Conservation (phyloP, 2,329 filamentous ascomycete genomes). For the Aspergillus cejpii region DNA sequence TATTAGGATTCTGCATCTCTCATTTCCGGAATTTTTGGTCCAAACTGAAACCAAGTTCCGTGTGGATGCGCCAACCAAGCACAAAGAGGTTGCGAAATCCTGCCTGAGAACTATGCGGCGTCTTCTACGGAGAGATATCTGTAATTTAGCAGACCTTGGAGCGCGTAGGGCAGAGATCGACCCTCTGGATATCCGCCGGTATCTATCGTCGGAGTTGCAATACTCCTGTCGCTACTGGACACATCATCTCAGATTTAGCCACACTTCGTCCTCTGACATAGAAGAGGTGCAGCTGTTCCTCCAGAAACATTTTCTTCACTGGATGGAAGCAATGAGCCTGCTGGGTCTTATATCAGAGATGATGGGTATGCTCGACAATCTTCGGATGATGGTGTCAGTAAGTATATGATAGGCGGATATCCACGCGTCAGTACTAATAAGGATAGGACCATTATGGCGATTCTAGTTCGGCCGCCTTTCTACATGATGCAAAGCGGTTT, state of each 20-base stretch:
- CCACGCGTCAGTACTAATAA: too few species aligned
- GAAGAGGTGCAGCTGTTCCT: conserved; percentile 14
- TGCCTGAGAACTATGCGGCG: conserved; percentile 19
- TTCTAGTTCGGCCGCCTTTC: conserved; percentile 16
- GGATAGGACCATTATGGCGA: conserved; percentile 6
- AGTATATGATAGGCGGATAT: conserved; percentile 2
- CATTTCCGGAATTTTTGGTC: conserved; percentile 28
- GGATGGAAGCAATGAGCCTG: conserved; percentile 23
- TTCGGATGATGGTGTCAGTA: conserved; percentile 13
- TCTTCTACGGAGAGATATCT: conserved; percentile 13
- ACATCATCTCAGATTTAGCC: conserved; percentile 4
- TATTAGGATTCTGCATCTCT: conserved; percentile 23
- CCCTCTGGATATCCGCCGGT: conserved; percentile 5
- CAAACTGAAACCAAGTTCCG: conserved; percentile 20
- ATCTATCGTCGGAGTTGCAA: conserved; percentile 2
- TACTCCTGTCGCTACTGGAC: conserved; percentile 6
- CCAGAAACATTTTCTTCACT: conserved; percentile 22
- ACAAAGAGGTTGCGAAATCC: conserved; percentile 21
- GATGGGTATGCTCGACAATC: conserved; percentile 10
- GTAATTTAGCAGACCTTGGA: conserved; percentile 9
- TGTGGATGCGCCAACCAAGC: conserved; percentile 27
- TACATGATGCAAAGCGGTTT: conserved; percentile 30
- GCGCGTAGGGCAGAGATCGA: conserved; percentile 6
- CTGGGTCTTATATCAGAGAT: conserved; percentile 14
- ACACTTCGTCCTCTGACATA: not conserved